These are phyloP conservation scores for Sphaerobolus stellatus DNA, from an alignment of 1,284 basidiomycete genomes.

Conservation along the genomic window DNA sequence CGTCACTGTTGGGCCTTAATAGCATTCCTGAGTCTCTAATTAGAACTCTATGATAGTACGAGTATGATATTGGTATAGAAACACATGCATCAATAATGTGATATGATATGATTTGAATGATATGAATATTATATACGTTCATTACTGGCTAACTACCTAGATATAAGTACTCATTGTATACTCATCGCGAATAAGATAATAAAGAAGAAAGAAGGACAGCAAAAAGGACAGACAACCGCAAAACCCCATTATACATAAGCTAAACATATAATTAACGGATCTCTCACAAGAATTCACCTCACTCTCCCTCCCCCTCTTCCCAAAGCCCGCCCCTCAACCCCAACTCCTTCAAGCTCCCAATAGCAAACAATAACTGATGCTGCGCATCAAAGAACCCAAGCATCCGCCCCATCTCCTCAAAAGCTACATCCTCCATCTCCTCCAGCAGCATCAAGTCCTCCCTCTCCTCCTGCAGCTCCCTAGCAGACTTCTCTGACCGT, in stretches of 20 bases:
- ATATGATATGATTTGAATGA: no score
- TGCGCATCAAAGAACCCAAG: constrained; percentile 52
- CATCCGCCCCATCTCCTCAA: constrained; percentile 72
- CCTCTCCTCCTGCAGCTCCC: constrained; percentile 50
- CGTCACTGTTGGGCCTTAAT: no score
- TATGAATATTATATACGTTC: no score
- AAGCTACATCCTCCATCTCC: constrained; percentile 71
- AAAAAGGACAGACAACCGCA: neutral
- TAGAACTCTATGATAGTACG: no score
- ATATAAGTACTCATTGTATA: no score
- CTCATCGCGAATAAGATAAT: neutral
- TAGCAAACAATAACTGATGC: constrained; percentile 64
- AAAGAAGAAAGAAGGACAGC: neutral
- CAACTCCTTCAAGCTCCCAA: constrained; percentile 67
- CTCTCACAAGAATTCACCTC: neutral
- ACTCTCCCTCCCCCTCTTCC: constrained; percentile 14
- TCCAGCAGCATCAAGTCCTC: constrained; percentile 70
- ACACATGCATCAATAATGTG: no score
- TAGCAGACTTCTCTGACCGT: constrained; percentile 41
- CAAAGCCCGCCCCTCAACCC: constrained; percentile 35
- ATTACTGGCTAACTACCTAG: no score
- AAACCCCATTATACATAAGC: neutral
- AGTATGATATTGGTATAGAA: no score
- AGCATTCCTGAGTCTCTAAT: no score
- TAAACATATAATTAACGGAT: no score